phyloP scores from a whole-genome alignment of 2,329 filamentous ascomycete species.

The Clonostachys rhizophaga region DNA sequence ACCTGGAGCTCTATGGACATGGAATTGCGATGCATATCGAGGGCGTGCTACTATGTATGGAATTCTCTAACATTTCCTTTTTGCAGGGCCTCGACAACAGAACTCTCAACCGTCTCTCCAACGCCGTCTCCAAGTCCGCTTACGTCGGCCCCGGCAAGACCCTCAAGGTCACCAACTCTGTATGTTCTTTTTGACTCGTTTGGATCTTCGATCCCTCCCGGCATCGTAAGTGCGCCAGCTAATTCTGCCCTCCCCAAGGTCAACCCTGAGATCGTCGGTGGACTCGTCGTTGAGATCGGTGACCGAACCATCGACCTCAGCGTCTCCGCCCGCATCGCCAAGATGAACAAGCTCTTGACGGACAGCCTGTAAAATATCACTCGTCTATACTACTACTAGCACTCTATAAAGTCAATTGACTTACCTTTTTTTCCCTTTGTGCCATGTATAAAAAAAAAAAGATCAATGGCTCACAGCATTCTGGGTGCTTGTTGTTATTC shows the following conservation, averaged over 20 bases:
- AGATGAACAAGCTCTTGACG: conserved; percentile 98
- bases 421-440: conserved; percentile 16
- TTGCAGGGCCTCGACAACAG: conserved; percentile 77
- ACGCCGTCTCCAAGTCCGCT: conserved; percentile 81
- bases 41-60: too few relatives aligned
- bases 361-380: conserved; percentile 79
- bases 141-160: conserved; percentile 92
- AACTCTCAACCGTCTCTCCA: conserved; percentile 81
- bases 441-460: not conserved
- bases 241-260: conserved; percentile 47
- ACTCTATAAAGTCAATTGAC: conserved; percentile 10
- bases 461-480: too few relatives aligned
- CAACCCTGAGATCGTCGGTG: conserved; percentile 91
- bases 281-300: conserved; percentile 91
- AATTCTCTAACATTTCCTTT: not conserved
- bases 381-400: not conserved
- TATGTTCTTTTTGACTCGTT: conserved; percentile 27
- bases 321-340: conserved; percentile 89
- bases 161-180: conserved; percentile 93
- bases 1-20: too few relatives aligned
- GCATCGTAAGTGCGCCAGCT: not conserved
- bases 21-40: too few relatives aligned
- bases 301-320: conserved; percentile 98
- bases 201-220: not conserved
- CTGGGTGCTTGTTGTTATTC: too few relatives aligned